Conservation (phyloP, 169 alveolate genomes). For the Cryptosporidium viatorum region DNA sequence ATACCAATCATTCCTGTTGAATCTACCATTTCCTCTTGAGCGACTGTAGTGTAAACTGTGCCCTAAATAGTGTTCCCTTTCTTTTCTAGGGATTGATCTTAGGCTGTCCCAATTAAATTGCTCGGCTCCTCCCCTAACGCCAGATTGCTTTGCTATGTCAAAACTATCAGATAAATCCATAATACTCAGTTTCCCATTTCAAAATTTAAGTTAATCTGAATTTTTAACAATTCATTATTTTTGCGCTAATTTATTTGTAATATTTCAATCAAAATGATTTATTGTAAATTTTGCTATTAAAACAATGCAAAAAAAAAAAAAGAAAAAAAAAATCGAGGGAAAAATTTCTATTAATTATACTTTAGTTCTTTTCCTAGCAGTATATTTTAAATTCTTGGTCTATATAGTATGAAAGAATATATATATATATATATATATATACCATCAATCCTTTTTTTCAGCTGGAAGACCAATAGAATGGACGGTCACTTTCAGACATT, state of each 20-base stretch:
- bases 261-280: not conserved
- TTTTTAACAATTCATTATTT: not conserved
- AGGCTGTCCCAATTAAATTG: conserved; percentile 32
- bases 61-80: conserved; percentile 66
- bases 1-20: conserved; percentile 5
- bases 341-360: not conserved
- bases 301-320: not conserved
- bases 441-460: not conserved
- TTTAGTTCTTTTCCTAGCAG: not conserved
- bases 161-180: conserved; percentile 36
- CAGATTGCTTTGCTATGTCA: conserved; percentile 10
- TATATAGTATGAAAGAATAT: not conserved
- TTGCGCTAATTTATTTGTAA: not conserved
- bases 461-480: conserved; percentile 42
- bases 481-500: conserved; percentile 19
- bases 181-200: not conserved
- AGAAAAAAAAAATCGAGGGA: not conserved
- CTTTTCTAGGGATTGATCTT: conserved; percentile 61
- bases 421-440: not conserved
- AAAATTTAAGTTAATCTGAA: not conserved
- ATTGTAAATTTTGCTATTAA: not conserved
- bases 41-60: conserved; percentile 25
- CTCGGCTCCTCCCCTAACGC: conserved; percentile 52
- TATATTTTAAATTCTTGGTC: not conserved
- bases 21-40: conserved; percentile 4